Percentiles rank a stretch among this genome's conserved stretches.
phyloP scores from a whole-genome alignment of 805 yeast genomes.

The Wickerhamomyces xylosicus region DNA sequence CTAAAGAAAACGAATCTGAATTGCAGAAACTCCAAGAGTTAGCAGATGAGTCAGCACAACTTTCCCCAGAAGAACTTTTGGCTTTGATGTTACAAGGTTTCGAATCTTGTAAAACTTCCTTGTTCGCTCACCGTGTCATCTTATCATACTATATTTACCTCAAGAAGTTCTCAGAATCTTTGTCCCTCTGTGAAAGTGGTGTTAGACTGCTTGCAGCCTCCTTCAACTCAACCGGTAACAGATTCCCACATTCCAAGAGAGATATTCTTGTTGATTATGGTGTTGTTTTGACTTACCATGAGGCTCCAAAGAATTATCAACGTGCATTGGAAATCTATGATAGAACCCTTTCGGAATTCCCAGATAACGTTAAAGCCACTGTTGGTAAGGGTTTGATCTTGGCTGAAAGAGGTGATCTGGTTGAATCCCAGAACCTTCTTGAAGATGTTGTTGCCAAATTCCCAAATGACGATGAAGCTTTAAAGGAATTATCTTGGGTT shows the following conservation, averaged over 20 bases:
- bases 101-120: constrained; percentile 31
- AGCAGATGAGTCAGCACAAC: constrained; percentile 10
- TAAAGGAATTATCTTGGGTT: constrained; percentile 74
- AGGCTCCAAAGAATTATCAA: constrained; percentile 81
- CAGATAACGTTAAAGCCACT: constrained; percentile 46
- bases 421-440: constrained; percentile 44
- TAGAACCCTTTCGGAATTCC: constrained; percentile 36
- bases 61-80: constrained; percentile 39
- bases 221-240: constrained; percentile 34
- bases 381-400: constrained; percentile 77
- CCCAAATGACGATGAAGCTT: constrained; percentile 50
- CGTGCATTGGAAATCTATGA: constrained; percentile 69
- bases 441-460: constrained; percentile 33
- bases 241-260: constrained; percentile 39
- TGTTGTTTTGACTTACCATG: constrained; percentile 68
- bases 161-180: constrained; percentile 54
- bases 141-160: constrained; percentile 48
- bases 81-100: constrained; percentile 42
- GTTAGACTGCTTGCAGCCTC: constrained; percentile 41
- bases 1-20: constrained; percentile 16
- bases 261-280: constrained; percentile 62
- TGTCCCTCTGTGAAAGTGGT: constrained; percentile 50
- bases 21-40: constrained; percentile 15
- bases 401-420: constrained; percentile 51
- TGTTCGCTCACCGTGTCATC: constrained; percentile 57